Base-by-base conservation (phyloP, 2,329 filamentous ascomycete genomes). In the Tolypocladium inflatum region DNA sequence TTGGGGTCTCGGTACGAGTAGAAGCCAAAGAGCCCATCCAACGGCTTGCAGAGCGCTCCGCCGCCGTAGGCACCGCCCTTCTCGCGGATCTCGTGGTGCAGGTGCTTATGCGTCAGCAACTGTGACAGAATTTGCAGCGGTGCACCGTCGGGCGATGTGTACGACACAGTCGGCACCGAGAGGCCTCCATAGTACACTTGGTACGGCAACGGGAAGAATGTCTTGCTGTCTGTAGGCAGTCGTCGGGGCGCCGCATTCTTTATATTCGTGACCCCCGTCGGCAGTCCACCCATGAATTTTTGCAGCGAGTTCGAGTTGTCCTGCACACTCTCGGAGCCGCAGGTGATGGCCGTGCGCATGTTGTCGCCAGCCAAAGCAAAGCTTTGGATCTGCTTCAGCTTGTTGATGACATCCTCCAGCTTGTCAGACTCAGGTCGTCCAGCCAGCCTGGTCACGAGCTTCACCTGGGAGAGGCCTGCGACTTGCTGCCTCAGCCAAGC, bases 1-100 rank as follows among this genome's bases (percentile, higher is more conserved):
- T 97, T 97, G 3, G 94, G 94, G 70, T 99, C 94, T 55, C 94
- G 89, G 79, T 99, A 99, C 51, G 90, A 93, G 76, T 96, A 97
- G 76, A 97, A 95, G 19, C 91, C 91, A 65, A 99, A 97, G 1
- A 96, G 73, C 30, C 92, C 93, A 64, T 90, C 88, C 9, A 96
- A 76, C 0, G 88, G 84, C 30, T 86, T 85, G 51, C 89, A 87
- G 70, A 91, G 93, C 1, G 94, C 93, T 17, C 92, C 91, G 26
- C 91, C 94, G 51, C 94, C 94, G 65, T 99, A 99, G 0, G 94
- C 94, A 42, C 94, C 94, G 38, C 94, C 94, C 74, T 97, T 97
- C 70, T 99, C 94, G 57, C 94, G 89, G 63, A 99, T 97, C 73
- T 97, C 94, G 64, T 96, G 93, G 70, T 99, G 94, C 35, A 99